These are phyloP conservation scores for Phyllostachys edulis DNA, from an alignment of 176 grass and related monocot genomes.

Conservation along the genomic window DNA sequence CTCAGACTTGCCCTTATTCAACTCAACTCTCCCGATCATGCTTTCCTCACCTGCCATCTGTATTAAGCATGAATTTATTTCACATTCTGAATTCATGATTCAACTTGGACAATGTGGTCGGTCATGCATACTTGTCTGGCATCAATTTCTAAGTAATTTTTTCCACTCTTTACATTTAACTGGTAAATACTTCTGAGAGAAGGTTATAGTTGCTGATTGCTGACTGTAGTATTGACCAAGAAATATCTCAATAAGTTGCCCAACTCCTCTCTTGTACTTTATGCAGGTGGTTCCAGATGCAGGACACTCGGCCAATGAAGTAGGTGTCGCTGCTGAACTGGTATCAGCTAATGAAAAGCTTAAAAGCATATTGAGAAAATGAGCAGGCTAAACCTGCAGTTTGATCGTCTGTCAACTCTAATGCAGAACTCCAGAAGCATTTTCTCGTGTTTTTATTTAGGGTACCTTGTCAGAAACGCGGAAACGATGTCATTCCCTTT, in stretches of 20 bases:
- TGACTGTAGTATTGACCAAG: background rate
- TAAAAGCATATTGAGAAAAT: slow-evolving; percentile 50
- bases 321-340: slow-evolving; percentile 58
- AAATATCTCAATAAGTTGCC: background rate
- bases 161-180: background rate
- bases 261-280: background rate
- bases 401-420: background rate
- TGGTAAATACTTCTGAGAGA: background rate
- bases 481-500: background rate
- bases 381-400: background rate
- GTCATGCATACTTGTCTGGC: background rate
- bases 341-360: slow-evolving; percentile 81
- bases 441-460: background rate
- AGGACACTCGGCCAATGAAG: slow-evolving; percentile 91
- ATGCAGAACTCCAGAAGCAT: background rate
- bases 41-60: background rate
- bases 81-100: background rate
- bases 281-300: slow-evolving; percentile 82
- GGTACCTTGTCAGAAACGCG: background rate
- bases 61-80: background rate
- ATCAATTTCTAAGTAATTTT: background rate
- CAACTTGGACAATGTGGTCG: background rate
- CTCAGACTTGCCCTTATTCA: background rate
- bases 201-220: background rate
- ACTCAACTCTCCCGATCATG: no score